Percentiles rank a stretch among this genome's conserved stretches.
These are phyloP conservation scores for Elsinoe fawcettii DNA, from an alignment of 2,329 filamentous ascomycete species.

Conservation along the genomic window DNA sequence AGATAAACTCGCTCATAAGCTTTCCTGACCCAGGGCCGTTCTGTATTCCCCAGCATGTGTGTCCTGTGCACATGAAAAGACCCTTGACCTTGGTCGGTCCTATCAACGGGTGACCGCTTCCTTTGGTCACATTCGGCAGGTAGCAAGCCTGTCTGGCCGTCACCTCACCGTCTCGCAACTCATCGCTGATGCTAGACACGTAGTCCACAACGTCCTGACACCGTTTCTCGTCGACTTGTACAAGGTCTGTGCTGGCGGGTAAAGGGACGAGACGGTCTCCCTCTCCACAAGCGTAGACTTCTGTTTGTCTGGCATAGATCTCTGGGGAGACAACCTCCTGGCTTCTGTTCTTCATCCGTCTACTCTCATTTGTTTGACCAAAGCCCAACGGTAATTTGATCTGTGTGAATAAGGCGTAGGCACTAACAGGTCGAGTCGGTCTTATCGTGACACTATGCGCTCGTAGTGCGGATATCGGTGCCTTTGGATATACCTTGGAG, in stretches of 20 bases:
- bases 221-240: slow-evolving; percentile 63
- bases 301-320: slow-evolving; percentile 82
- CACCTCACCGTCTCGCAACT: slow-evolving; percentile 45
- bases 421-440: slow-evolving; percentile 53
- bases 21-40: slow-evolving; percentile 74
- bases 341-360: slow-evolving; percentile 45
- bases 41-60: slow-evolving; percentile 98
- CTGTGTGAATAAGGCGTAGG: slow-evolving; percentile 78
- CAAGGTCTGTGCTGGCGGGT: slow-evolving; percentile 66
- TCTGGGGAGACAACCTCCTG: slow-evolving; percentile 70
- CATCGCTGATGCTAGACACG: slow-evolving; percentile 51
- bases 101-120: slow-evolving; percentile 62
- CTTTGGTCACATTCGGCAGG: slow-evolving; percentile 61
- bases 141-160: slow-evolving; percentile 85
- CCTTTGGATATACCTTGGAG: slow-evolving; percentile 41
- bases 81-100: slow-evolving; percentile 67
- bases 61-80: slow-evolving; percentile 74
- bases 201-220: slow-evolving; percentile 85
- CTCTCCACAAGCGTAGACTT: slow-evolving; percentile 92
- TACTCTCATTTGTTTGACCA: slow-evolving; percentile 41
- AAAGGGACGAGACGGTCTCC: slow-evolving; percentile 69
- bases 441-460: slow-evolving; percentile 57
- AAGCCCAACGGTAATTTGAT: slow-evolving; percentile 65
- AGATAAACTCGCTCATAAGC: slow-evolving; percentile 40
- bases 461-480: slow-evolving; percentile 53